A percentile compares a stretch with the other conserved stretches of the same genome.
These are phyloP conservation scores for Protomyces arabidopsidicola DNA, from an alignment of 1,139 yeast genomes.

Conservation along the genomic window DNA sequence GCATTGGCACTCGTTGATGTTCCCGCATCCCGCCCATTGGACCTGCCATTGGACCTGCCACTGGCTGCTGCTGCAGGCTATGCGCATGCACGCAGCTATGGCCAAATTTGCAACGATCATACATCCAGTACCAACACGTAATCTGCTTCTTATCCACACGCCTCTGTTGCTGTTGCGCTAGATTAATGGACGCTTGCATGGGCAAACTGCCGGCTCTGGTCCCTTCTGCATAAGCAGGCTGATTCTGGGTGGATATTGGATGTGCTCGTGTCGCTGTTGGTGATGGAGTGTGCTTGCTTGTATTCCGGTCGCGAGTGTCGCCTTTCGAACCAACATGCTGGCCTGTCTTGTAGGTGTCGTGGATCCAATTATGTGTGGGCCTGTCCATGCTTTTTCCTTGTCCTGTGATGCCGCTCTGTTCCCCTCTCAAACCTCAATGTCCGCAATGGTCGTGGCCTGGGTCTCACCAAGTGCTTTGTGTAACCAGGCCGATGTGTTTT, in stretches of 20 bases:
- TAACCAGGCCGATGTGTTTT: too few relatives aligned
- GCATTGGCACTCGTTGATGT: not conserved
- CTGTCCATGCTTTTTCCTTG: too few relatives aligned
- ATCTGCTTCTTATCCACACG: not conserved
- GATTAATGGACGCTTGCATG: not conserved
- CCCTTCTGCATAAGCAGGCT: too few relatives aligned
- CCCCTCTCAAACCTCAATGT: too few relatives aligned
- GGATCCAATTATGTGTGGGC: too few relatives aligned
- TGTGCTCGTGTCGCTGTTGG: not conserved
- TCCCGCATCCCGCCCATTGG: not conserved
- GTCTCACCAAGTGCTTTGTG: too few relatives aligned
- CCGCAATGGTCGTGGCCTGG: too few relatives aligned
- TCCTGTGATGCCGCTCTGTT: too few relatives aligned
- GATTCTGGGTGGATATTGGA: not conserved
- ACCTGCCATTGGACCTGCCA: not conserved
- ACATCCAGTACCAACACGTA: conserved; percentile 18
- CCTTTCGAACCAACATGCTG: not conserved
- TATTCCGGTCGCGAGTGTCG: not conserved
- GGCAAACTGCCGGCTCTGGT: not conserved
- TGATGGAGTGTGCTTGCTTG: not conserved
- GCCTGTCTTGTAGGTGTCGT: too few relatives aligned
- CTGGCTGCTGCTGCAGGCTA: not conserved
- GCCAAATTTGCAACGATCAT: conserved; percentile 13
- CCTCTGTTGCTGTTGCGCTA: not conserved
- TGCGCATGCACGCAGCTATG: conserved; percentile 10